Percentiles rank a stretch among this genome's conserved stretches.
These are phyloP conservation scores for Exophiala xenobiotica DNA, from an alignment of 2,329 filamentous ascomycete genomes.

Conservation along the genomic window DNA sequence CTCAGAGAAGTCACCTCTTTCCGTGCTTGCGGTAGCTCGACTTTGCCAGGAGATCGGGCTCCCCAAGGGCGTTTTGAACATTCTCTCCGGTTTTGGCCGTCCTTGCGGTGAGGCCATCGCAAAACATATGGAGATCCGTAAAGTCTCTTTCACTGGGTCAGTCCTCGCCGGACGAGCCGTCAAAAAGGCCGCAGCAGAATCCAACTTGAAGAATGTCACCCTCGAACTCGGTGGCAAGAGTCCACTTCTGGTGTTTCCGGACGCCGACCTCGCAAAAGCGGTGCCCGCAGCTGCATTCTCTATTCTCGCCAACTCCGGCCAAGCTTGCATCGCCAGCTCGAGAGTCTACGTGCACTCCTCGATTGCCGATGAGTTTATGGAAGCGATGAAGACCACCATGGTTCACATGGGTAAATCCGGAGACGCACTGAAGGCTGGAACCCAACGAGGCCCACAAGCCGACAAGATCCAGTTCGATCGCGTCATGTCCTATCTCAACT, in stretches of 20 bases:
- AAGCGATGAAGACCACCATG: slow-evolving; percentile 49
- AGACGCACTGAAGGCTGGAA: slow-evolving; percentile 42
- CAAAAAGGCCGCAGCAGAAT: slow-evolving; percentile 34
- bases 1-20: slow-evolving; percentile 40
- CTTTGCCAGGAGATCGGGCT: slow-evolving; percentile 59
- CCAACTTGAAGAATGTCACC: slow-evolving; percentile 39
- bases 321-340: slow-evolving; percentile 56
- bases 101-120: slow-evolving; percentile 57
- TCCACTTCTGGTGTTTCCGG: slow-evolving; percentile 39
- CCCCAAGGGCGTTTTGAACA: slow-evolving; percentile 59
- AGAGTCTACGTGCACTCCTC: slow-evolving; percentile 58
- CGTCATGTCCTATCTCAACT: slow-evolving; percentile 56
- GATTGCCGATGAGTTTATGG: slow-evolving; percentile 52
- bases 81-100: slow-evolving; percentile 57
- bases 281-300: slow-evolving; percentile 50
- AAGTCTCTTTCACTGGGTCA: slow-evolving; percentile 38
- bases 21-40: slow-evolving; percentile 59
- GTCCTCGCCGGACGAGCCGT: slow-evolving; percentile 35
- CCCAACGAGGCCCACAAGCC: slow-evolving; percentile 61
- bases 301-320: slow-evolving; percentile 61
- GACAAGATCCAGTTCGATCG: slow-evolving; percentile 66
- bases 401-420: slow-evolving; percentile 31
- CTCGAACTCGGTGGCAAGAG: slow-evolving; percentile 41
- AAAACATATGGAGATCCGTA: slow-evolving; percentile 33
- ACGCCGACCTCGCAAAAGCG: slow-evolving; percentile 38